Conservation (phyloP, 257 asterid species). For the Verbena officinalis region DNA sequence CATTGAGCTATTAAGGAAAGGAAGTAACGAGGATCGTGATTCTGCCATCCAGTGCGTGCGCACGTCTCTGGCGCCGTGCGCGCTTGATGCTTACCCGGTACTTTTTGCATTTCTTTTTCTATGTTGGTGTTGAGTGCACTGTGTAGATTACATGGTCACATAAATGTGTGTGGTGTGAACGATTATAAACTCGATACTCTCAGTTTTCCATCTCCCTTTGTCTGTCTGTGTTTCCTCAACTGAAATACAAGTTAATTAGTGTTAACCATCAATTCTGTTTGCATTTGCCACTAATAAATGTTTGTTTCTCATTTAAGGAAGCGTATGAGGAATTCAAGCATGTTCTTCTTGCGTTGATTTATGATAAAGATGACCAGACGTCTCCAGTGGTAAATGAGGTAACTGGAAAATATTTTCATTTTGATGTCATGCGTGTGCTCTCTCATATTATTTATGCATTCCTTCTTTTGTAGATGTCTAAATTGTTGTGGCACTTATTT, state of each 20-base stretch:
- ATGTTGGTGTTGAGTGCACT: neutral
- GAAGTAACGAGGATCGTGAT: conserved; percentile 77
- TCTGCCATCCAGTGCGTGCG: conserved; percentile 79
- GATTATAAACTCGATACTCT: neutral
- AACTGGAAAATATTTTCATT: conserved; percentile 24
- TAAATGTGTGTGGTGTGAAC: neutral
- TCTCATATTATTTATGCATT: neutral
- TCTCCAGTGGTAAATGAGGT: conserved; percentile 98
- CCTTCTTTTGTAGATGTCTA: neutral
- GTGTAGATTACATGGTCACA: neutral
- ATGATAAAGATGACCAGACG: conserved; percentile 79
- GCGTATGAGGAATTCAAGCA: conserved; percentile 98
- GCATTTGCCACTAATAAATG: conserved; percentile 31
- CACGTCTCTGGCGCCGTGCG: conserved; percentile 89
- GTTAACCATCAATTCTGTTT: conserved; percentile 9
- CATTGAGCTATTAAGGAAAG: conserved; percentile 86
- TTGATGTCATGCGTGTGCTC: neutral
- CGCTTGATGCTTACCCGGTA: conserved; percentile 97
- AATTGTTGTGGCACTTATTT: conserved; percentile 1
- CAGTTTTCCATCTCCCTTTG: conserved; percentile 11
- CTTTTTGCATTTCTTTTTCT: conserved; percentile 3
- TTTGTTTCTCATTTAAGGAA: conserved; percentile 61
- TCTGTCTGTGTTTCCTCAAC: neutral
- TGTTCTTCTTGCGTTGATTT: conserved; percentile 82
- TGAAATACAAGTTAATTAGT: conserved; percentile 1